phyloP scores from a whole-genome alignment of 345 rosid species.

The Eucalyptus urophylla region DNA sequence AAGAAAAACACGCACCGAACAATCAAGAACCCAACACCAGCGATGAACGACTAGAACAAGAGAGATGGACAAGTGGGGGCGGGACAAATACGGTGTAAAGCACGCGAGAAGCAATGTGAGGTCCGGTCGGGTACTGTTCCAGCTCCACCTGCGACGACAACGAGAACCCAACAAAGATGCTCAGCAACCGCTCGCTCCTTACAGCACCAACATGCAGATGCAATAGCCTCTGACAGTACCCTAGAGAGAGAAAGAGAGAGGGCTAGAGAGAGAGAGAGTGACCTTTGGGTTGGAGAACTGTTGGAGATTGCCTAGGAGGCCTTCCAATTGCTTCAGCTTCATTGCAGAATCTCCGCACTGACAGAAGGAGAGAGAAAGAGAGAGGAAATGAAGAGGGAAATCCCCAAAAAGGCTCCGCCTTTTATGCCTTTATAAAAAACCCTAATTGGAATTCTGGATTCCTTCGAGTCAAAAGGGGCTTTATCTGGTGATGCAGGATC shows the following conservation, averaged over 20 bases:
- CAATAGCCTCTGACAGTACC: background rate
- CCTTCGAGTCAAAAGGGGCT: background rate
- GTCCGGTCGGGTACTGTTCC: slow-evolving; percentile 95
- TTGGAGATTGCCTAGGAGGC: slow-evolving; percentile 54
- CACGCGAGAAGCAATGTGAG: slow-evolving; percentile 96
- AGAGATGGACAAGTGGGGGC: background rate
- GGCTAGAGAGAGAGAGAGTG: background rate
- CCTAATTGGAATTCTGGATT: background rate
- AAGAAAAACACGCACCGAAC: background rate
- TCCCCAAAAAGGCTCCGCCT: background rate
- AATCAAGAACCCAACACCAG: background rate
- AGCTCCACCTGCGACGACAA: slow-evolving; percentile 47
- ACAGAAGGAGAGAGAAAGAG: background rate
- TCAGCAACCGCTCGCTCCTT: background rate
- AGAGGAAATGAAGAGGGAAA: background rate
- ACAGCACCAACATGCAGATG: background rate
- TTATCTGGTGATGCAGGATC: background rate
- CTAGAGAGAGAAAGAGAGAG: background rate
- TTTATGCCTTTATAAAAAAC: background rate
- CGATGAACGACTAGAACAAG: background rate
- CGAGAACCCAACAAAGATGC: background rate
- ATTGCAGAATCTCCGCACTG: slow-evolving; percentile 9
- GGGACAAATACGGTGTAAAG: slow-evolving; percentile 47
- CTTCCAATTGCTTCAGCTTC: slow-evolving; percentile 91
- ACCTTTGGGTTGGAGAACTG: slow-evolving; percentile 84